A percentile compares a stretch with the other conserved stretches of the same genome.
Conservation (phyloP, 2,329 filamentous ascomycete genomes). For the Cercospora sojina region DNA sequence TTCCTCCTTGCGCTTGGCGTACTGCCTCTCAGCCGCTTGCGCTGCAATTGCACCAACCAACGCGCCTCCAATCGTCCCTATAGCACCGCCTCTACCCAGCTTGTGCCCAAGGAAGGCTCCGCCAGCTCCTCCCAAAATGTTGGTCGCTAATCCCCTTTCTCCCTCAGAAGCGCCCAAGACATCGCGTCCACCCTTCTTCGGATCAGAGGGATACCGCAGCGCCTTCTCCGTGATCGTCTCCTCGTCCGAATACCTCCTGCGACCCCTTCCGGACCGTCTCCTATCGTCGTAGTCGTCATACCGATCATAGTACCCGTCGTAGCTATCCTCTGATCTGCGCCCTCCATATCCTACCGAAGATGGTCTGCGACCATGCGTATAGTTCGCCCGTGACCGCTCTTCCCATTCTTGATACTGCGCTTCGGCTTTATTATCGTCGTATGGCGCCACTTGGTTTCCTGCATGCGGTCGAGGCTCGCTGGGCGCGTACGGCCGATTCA, state of each 20-base stretch:
- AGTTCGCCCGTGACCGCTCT: conserved; percentile 12
- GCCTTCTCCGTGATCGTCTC: conserved; percentile 19
- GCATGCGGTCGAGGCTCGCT: conserved; percentile 20
- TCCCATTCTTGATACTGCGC: conserved; percentile 24
- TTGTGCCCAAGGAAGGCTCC: conserved; percentile 34
- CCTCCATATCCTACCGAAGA: conserved; percentile 8
- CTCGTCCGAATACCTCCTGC: conserved; percentile 23
- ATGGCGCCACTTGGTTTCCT: conserved; percentile 24
- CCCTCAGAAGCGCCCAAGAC: conserved; percentile 29
- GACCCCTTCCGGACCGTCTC: conserved; percentile 8
- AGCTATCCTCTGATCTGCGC: conserved; percentile 8
- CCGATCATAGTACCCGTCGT: conserved; percentile 17
- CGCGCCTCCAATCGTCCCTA: conserved; percentile 32
- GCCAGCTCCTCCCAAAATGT: conserved; percentile 31
- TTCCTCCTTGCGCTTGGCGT: conserved; percentile 29
- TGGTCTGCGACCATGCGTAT: conserved; percentile 14
- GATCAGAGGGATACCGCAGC: conserved; percentile 24
- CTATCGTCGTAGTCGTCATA: conserved; percentile 21
- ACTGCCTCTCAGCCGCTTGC: conserved; percentile 28
- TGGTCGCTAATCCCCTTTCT: conserved; percentile 32
- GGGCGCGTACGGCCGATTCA: conserved; percentile 19
- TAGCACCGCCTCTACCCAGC: conserved; percentile 20
- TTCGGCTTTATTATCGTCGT: conserved; percentile 34
- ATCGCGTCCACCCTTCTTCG: conserved; percentile 29
- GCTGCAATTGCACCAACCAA: conserved; percentile 32